These are phyloP conservation scores for Thermomucor indicae-seudaticae DNA, from an alignment of 371 early-diverging fungal species.

Conservation along the genomic window DNA sequence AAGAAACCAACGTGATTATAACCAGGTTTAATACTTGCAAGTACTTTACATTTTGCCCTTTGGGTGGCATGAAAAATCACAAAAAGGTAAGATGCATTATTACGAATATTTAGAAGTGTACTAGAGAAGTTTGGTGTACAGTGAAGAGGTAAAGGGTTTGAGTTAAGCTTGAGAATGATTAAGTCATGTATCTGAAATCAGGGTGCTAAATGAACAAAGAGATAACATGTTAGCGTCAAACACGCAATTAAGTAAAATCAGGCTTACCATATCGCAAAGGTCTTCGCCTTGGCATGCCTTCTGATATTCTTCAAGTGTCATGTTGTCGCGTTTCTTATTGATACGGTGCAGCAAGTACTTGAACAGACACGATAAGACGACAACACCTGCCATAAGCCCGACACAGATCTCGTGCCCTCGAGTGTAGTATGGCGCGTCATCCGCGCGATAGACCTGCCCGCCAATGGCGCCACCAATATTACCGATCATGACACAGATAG, in stretches of 20 bases:
- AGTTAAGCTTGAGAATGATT: too few species aligned
- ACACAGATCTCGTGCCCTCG: slow-evolving; percentile 44
- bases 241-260: background rate
- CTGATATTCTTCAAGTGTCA: slow-evolving; percentile 47
- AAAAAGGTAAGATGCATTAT: too few species aligned
- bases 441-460: slow-evolving; percentile 56
- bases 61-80: too few species aligned
- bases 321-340: slow-evolving; percentile 51
- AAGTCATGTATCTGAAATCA: slow-evolving; percentile 52
- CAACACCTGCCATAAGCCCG: slow-evolving; percentile 35
- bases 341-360: slow-evolving; percentile 41
- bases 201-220: slow-evolving; percentile 32
- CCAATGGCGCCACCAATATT: slow-evolving; percentile 51
- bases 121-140: too few species aligned
- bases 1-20: too few species aligned
- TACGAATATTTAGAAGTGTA: too few species aligned
- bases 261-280: slow-evolving; percentile 44
- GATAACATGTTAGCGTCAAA: background rate
- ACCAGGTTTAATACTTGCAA: too few species aligned
- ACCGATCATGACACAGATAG: slow-evolving; percentile 58
- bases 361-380: slow-evolving; percentile 32
- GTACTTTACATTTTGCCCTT: too few species aligned
- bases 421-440: slow-evolving; percentile 55
- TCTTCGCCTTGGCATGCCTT: slow-evolving; percentile 45
- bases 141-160: too few species aligned